Evolutionary conservation across 768 basidiomycete genomes (phyloP).

Genomic region (Rhodotorula toruloides): DNA sequence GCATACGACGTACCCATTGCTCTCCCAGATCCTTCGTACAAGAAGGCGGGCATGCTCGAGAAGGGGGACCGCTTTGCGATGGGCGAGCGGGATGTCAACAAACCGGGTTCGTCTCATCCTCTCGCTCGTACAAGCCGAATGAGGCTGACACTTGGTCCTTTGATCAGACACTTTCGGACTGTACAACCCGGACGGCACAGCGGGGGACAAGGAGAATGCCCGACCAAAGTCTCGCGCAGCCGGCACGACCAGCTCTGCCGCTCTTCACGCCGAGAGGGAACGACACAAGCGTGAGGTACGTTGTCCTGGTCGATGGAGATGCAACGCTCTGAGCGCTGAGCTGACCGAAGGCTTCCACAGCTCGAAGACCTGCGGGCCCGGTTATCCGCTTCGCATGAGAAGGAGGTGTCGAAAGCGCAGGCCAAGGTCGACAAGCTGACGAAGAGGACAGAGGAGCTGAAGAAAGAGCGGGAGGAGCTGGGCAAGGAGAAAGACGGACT

Average conservation of each 20-base stretch:
- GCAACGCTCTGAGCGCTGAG: too few species aligned
- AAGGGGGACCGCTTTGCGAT: conserved; percentile 13
- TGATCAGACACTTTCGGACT: conserved; percentile 32
- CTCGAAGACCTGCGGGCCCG: conserved; percentile 25
- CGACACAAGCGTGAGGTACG: conserved; percentile 29
- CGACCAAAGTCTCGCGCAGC: background rate
- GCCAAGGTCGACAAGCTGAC: conserved; percentile 20
- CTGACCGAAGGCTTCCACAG: background rate
- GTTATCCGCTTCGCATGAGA: conserved; percentile 8
- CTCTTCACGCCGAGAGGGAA: background rate
- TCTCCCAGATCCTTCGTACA: conserved; percentile 2
- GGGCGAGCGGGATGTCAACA: background rate
- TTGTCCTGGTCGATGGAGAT: too few species aligned
- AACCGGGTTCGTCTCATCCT: conserved; percentile 7
- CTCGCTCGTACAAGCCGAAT: background rate
- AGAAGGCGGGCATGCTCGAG: conserved; percentile 17
- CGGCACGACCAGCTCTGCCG: conserved; percentile 1
- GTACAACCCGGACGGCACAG: background rate
- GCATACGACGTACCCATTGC: conserved; percentile 19
- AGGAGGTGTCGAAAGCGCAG: conserved; percentile 23
- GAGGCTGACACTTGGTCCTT: too few species aligned
- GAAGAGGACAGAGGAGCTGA: background rate
- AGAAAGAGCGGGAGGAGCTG: conserved; percentile 10
- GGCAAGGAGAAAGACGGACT: conserved; percentile 6
- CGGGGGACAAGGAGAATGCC: conserved; percentile 26